Percentiles rank a stretch among this genome's conserved stretches.
These are phyloP conservation scores for Huntiella bhutanensis DNA, from an alignment of 2,329 filamentous ascomycete species.

Conservation along the genomic window DNA sequence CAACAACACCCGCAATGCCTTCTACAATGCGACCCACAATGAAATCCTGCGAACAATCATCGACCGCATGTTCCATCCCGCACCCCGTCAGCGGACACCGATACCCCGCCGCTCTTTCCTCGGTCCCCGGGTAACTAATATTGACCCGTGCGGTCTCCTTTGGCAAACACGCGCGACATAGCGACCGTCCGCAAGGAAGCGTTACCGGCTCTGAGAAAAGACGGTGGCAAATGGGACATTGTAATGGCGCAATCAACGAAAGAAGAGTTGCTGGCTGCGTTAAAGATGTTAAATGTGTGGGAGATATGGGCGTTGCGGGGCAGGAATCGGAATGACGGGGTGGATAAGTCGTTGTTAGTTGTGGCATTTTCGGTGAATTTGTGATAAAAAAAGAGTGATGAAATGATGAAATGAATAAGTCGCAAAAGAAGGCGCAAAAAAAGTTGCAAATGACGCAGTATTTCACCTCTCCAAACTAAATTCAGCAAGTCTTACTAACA, in stretches of 20 bases:
- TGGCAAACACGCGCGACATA: constrained; percentile 62
- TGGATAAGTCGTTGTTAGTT: no score
- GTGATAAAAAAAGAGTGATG: no score
- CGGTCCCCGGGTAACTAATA: constrained; percentile 58
- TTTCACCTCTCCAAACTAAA: no score
- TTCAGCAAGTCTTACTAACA: no score
- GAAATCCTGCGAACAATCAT: constrained; percentile 62
- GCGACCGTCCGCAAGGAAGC: constrained; percentile 60
- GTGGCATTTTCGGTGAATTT: no score
- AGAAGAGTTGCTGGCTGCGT: no score
- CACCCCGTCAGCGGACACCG: constrained; percentile 54
- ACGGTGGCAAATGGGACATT: constrained; percentile 56
- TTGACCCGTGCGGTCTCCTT: constrained; percentile 42
- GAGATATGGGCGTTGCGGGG: no score
- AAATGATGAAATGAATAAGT: no score
- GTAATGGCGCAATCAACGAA: constrained; percentile 31
- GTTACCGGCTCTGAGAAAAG: constrained; percentile 52
- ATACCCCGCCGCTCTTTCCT: constrained; percentile 50
- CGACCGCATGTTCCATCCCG: constrained; percentile 50
- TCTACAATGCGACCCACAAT: constrained; percentile 53
- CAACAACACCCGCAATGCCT: constrained; percentile 35
- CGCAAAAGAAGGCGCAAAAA: no score
- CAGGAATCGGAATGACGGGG: no score
- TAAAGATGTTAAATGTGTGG: no score
- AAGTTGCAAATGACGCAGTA: no score